Conservation (phyloP, 306 rosid genomes). For the Lathyrus oleraceus region DNA sequence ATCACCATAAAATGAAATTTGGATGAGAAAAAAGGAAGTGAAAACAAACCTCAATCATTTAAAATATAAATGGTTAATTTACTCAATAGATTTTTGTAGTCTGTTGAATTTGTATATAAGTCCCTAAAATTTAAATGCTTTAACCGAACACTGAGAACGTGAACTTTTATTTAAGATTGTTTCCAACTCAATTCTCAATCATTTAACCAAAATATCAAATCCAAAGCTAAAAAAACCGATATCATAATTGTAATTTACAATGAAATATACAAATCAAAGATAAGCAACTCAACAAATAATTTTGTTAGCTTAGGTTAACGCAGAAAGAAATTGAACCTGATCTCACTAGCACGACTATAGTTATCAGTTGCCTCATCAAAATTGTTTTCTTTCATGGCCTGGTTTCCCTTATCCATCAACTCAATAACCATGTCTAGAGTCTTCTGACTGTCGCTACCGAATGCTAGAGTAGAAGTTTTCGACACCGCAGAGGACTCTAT, state of each 20-base stretch:
- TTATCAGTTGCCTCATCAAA: conserved; percentile 72
- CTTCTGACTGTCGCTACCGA: conserved; percentile 48
- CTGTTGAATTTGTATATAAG: too few relatives aligned
- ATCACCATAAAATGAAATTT: too few relatives aligned
- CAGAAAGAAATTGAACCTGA: conserved; percentile 55
- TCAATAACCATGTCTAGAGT: conserved; percentile 60
- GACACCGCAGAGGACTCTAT: conserved; percentile 42
- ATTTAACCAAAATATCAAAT: too few relatives aligned
- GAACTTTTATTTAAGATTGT: background rate
- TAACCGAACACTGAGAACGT: conserved; percentile 11
- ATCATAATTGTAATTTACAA: too few relatives aligned
- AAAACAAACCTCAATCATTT: too few relatives aligned
- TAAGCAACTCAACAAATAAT: background rate
- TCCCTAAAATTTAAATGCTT: too few relatives aligned
- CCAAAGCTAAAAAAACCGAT: too few relatives aligned
- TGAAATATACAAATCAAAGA: too few relatives aligned
- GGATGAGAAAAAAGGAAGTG: too few relatives aligned
- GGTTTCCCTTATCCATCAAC: conserved; percentile 65
- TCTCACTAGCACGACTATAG: conserved; percentile 92
- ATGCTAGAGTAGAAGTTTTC: conserved; percentile 46
- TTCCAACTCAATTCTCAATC: too few relatives aligned
- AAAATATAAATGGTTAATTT: too few relatives aligned
- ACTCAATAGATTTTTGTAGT: too few relatives aligned
- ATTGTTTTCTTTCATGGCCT: conserved; percentile 71
- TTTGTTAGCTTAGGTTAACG: background rate